phyloP scores from a whole-genome alignment of 2,329 filamentous ascomycete species.

The Alternaria arbusti region DNA sequence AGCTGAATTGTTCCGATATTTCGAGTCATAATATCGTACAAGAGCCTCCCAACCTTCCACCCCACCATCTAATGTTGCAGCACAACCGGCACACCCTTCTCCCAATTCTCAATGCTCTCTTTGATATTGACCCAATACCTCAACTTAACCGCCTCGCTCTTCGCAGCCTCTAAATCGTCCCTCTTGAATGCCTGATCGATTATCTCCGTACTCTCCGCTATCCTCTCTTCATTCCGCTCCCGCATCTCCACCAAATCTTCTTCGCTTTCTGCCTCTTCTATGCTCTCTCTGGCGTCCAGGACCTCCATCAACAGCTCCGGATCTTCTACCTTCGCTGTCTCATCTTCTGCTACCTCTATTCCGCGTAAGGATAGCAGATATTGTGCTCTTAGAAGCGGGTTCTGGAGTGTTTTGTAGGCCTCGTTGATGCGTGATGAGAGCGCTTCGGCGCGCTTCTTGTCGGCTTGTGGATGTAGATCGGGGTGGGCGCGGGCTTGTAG shows the following conservation, averaged over 20 bases:
- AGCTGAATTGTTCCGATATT: rapidly evolving
- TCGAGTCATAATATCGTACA: not conserved
- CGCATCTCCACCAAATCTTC: conserved; percentile 67
- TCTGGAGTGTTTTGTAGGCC: conserved; percentile 83
- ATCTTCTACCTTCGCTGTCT: conserved; percentile 73
- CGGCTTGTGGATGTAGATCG: conserved; percentile 62
- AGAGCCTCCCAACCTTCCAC: no score
- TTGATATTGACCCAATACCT: conserved; percentile 91
- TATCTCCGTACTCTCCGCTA: conserved; percentile 66
- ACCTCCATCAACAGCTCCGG: conserved; percentile 77
- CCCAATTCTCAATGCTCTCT: conserved; percentile 82
- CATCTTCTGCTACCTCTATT: conserved; percentile 80
- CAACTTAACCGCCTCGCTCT: conserved; percentile 74
- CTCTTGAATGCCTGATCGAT: conserved; percentile 70
- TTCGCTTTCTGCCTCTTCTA: conserved; percentile 64
- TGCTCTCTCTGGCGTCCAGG: conserved; percentile 73
- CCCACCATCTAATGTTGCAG: conserved; percentile 56
- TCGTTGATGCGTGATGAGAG: conserved; percentile 86
- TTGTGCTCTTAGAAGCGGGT: conserved; percentile 83
- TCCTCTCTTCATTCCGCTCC: conserved; percentile 70
- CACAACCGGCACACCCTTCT: conserved; percentile 71
- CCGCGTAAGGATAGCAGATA: conserved; percentile 77
- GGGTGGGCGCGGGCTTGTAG: conserved; percentile 81
- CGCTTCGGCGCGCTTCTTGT: conserved; percentile 71
- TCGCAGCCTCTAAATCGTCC: conserved; percentile 71